Conservation (phyloP, 768 basidiomycete species). For the Calocybe gangraenosa region DNA sequence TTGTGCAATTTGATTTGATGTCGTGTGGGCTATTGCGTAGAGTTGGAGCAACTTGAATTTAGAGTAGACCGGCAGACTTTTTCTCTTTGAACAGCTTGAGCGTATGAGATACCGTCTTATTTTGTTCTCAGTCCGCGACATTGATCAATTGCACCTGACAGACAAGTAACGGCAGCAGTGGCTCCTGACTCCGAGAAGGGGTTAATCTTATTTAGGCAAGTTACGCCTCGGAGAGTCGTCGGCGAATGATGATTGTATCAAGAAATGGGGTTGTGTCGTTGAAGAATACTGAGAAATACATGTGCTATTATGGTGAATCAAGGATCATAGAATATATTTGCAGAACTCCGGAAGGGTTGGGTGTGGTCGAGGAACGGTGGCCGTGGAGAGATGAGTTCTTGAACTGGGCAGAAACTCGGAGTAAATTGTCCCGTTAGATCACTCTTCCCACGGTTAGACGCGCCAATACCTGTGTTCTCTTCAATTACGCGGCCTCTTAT, state of each 20-base stretch:
- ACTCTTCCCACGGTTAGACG: slow-evolving; percentile 36
- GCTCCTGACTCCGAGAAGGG: not conserved
- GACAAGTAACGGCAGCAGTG: slow-evolving; percentile 4
- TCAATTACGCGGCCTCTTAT: slow-evolving; percentile 42
- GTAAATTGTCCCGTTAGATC: slow-evolving; percentile 19
- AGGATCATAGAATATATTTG: slow-evolving; percentile 8
- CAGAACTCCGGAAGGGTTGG: slow-evolving; percentile 6
- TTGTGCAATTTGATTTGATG: not conserved
- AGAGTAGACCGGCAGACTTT: not conserved
- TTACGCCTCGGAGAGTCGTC: slow-evolving; percentile 30
- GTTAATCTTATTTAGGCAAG: slow-evolving; percentile 12
- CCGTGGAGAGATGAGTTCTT: slow-evolving; percentile 4
- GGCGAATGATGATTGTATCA: slow-evolving; percentile 36
- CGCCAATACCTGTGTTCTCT: slow-evolving; percentile 24
- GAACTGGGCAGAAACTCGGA: slow-evolving; percentile 36
- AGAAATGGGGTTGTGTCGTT: slow-evolving; percentile 30
- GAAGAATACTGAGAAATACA: slow-evolving; percentile 3
- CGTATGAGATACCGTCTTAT: too few relatives aligned
- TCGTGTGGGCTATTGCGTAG: not conserved
- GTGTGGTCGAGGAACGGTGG: slow-evolving; percentile 9
- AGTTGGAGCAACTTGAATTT: not conserved
- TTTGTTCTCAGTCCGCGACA: slow-evolving; percentile 1
- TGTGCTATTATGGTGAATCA: slow-evolving; percentile 9
- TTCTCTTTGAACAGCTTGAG: too few relatives aligned
- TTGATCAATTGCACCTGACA: slow-evolving; percentile 1